Evolutionary conservation across 371 early-diverging fungal species (phyloP), one percentile per base, ranked within the genome.

Genomic region (Rhizopus sp.): DNA sequence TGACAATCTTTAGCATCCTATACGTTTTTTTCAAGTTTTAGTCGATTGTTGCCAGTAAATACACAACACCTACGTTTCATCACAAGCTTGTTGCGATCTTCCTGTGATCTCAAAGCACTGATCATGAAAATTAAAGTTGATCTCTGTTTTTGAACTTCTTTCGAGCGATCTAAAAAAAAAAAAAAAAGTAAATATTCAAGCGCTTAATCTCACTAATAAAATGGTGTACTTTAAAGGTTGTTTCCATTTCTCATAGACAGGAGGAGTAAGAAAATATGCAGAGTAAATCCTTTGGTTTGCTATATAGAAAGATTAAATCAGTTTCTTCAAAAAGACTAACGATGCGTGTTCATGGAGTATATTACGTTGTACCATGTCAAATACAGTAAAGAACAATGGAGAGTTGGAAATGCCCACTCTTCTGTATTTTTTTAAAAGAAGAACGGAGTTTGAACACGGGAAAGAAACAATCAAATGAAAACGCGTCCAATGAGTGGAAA

Each of bases 21-120:
- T 23, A 23, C 23, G 23, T 37, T 5, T n/a, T n/a, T n/a, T n/a
- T 12, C 3, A 29, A 48, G n/a, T 7, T 29, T 35, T 7, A 32
- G 15, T 41, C 51, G 29, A 51, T 51, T 33, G 8, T 44, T 44
- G 32, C 33, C 12, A n/a, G 10, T 50, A 7, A 7, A 48, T 23
- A 23, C 0, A 15, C n/a, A n/a, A 41, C 15, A 54, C 45, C 32
- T 60, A 57, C 66, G 48, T 41, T 5, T 61, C 42, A 40, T 61
- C 61, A 39, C 58, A 53, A 16, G 64, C 44, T 50, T 57, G 53
- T 39, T 63, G 58, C 1, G 64, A 63, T 31, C 64, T 41, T 23
- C 64, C 64, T 51, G 35, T 53, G 15, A 63, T 58, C 8, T 50
- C 55, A 51, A 63, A 63, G 31, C n/a, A 63, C 17, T 66, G 66